Evolutionary conservation across 495 filamentous ascomycete species (phyloP).

Genomic region (Penicillium samsonianum): DNA sequence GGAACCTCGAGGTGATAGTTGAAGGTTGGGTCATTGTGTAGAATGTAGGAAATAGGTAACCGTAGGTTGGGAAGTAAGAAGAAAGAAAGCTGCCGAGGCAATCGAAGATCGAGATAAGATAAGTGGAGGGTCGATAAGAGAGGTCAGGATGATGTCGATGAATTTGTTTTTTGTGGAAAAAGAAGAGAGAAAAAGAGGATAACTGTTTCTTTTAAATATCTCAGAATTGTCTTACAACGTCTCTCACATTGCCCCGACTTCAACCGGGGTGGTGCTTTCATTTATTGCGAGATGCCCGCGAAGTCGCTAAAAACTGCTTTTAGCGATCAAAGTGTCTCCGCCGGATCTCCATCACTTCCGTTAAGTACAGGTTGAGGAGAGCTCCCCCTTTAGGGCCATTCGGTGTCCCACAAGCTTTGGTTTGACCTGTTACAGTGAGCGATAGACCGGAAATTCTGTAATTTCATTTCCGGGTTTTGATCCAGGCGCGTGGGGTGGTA

Average conservation of each 20-base stretch:
- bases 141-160: conserved; percentile 3
- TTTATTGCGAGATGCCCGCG: conserved; percentile 20
- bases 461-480: conserved; percentile 19
- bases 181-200: background rate
- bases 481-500: background rate
- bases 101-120: conserved; percentile 28
- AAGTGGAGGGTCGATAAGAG: conserved; percentile 23
- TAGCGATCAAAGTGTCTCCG: conserved; percentile 45
- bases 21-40: conserved; percentile 65
- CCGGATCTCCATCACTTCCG: conserved; percentile 42
- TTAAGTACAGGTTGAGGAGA: conserved; percentile 57
- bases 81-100: conserved; percentile 1
- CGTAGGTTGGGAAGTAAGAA: background rate
- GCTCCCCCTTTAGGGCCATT: conserved; percentile 35
- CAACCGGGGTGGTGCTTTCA: conserved; percentile 17
- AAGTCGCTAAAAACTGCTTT: conserved; percentile 54
- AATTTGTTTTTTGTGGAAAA: background rate
- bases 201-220: conserved; percentile 5
- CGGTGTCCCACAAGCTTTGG: conserved; percentile 24
- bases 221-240: background rate
- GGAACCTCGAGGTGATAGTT: conserved; percentile 78
- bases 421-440: conserved; percentile 18
- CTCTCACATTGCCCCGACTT: conserved; percentile 11
- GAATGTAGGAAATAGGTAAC: background rate
- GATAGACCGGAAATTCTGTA: background rate